These are phyloP conservation scores for Acanthamoeba royreba DNA, from an alignment of 208 protist genomes.

Conservation along the genomic window DNA sequence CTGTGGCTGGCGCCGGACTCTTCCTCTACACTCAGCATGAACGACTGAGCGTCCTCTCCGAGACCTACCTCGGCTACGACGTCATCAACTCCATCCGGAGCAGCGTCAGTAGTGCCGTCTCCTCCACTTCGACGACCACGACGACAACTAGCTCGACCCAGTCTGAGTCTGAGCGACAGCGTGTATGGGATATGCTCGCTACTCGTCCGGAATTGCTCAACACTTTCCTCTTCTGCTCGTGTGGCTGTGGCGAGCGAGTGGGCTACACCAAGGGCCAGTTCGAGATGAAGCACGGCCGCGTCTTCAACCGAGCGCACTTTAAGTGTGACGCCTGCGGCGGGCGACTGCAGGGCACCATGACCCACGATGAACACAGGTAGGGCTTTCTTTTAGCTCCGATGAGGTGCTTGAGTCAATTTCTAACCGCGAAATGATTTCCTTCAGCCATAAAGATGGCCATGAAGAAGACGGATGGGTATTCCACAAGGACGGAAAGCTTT, in stretches of 20 bases:
- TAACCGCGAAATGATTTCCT: no score
- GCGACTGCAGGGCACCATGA: not conserved
- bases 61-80: not conserved
- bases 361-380: not conserved
- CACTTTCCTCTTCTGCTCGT: not conserved
- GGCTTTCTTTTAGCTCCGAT: no score
- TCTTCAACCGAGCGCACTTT: not conserved
- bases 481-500: conserved; percentile 1
- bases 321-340: not conserved
- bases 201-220: not conserved
- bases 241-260: not conserved
- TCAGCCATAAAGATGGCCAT: not conserved
- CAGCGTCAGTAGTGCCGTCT: no score
- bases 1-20: not conserved
- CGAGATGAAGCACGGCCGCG: not conserved
- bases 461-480: conserved; percentile 26
- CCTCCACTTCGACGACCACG: not conserved
- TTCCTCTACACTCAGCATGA: not conserved
- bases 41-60: not conserved
- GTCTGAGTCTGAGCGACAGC: not conserved
- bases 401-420: no score
- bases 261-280: not conserved
- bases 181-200: not conserved
- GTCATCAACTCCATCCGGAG: not conserved
- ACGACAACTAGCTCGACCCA: not conserved